Evolutionary conservation across 495 filamentous ascomycete genomes (phyloP), one percentile per base, ranked within the genome.

Genomic region (Rostrohypoxylon terebratum): DNA sequence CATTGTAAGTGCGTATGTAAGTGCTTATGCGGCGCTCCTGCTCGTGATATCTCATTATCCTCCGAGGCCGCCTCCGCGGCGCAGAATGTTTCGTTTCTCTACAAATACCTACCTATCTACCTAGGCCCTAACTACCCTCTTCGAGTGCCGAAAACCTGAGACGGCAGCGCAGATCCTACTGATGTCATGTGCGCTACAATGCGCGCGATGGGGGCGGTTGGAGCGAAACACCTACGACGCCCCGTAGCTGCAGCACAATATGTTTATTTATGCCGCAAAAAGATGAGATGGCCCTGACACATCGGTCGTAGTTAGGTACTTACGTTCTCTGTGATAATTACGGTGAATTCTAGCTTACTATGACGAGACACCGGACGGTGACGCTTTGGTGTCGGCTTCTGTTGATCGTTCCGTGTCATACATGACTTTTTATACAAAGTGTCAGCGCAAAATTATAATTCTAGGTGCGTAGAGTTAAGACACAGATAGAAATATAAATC

Each of bases 221-320:
- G 34, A 21, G 51, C 33, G 25, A 61, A 60, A 45, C 25, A 48
- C 23, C 36, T 36, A 25, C 28, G 55, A 55, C 53, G 65, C 71
- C 65, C 51, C 71, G 48, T 38, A 57, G 44, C 65, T 65, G 66
- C 65, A 65, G 59, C 45, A 55, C 61, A 69, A 73, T 73, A 68
- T 73, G 65, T 66, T 60, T 65, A 68, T 73, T 73, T 69, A 73
- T 73, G 71, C 71, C 71, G 65, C 65, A 61, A 48, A 48, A 40
- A 48, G 71, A 61, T 53, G 50, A 61, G 38, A 59, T 36, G 33
- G 44, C 44, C 45, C 31, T 38, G 33, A 44, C 44, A 28, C 28
- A 3, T 28, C 28, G 3, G 6, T 3, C 1, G 28, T 5, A 4
- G 6, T 28, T 28, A 28, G 6, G 28, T 28, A 28, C 28, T 28